These are phyloP conservation scores for Solanum pinnatisectum DNA, from an alignment of 257 asterid genomes.

Conservation along the genomic window DNA sequence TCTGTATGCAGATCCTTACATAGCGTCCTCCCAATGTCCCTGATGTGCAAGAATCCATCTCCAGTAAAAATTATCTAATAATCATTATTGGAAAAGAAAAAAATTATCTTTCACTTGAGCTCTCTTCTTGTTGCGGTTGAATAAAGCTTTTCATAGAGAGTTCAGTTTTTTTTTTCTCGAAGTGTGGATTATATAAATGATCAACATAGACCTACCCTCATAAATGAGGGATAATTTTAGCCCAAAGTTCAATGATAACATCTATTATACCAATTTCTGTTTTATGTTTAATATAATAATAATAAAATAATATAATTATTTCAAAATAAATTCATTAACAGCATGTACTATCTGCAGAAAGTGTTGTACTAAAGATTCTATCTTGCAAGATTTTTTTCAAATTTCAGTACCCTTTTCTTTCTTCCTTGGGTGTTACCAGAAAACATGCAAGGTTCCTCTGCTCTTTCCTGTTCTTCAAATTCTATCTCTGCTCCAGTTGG, in stretches of 20 bases:
- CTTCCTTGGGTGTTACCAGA: neutral
- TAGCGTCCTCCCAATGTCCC: no score
- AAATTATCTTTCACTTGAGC: neutral
- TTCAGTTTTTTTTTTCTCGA: no score
- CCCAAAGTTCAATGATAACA: no score
- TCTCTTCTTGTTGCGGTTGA: neutral
- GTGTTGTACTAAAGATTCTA: neutral
- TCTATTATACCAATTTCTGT: no score
- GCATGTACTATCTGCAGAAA: neutral
- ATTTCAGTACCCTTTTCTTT: neutral
- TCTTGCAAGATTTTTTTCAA: neutral
- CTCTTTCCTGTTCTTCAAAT: slow-evolving; percentile 31
- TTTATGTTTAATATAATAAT: no score
- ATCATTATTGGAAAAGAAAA: neutral
- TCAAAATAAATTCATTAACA: neutral
- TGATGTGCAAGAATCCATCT: no score
- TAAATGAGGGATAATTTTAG: no score
- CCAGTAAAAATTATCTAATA: neutral
- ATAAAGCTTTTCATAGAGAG: no score
- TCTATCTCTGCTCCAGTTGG: neutral
- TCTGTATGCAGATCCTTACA: no score
- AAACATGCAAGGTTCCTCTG: slow-evolving; percentile 40
- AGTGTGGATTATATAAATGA: no score
- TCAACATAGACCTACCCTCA: no score
- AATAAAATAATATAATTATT: no score